Evolutionary conservation across 202 grass and related monocot genomes (phyloP).

Genomic region (Zizania palustris): DNA sequence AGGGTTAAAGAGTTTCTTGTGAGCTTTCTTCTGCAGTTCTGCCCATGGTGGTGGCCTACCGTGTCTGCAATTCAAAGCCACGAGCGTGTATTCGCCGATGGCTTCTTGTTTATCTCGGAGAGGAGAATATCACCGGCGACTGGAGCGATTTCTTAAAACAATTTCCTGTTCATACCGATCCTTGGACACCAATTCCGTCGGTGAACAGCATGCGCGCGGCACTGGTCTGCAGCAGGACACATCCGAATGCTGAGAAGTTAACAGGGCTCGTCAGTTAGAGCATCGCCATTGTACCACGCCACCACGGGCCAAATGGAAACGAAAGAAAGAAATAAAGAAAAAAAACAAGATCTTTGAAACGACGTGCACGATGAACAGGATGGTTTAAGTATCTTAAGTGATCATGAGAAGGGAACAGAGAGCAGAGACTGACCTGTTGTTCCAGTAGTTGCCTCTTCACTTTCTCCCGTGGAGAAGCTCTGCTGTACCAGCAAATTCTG

Average conservation of each 20-base stretch:
- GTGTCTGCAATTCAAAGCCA: conserved; percentile 13
- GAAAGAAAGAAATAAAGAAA: neutral
- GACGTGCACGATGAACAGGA: conserved; percentile 24
- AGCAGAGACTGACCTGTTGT: neutral
- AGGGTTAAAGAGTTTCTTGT: neutral
- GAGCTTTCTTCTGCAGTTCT: conserved; percentile 27
- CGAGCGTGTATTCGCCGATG: neutral
- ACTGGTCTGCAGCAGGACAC: conserved; percentile 10
- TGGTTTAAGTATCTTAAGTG: conserved; percentile 35
- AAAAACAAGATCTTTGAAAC: neutral
- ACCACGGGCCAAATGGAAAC: conserved; percentile 16
- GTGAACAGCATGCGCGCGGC: neutral
- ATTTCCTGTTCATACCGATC: too few species aligned
- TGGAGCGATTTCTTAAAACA: too few species aligned
- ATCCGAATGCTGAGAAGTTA: neutral
- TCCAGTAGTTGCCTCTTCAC: conserved; percentile 52
- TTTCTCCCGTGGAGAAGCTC: conserved; percentile 36
- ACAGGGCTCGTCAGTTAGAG: conserved; percentile 40
- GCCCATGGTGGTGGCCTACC: conserved; percentile 2
- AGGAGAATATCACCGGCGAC: neutral
- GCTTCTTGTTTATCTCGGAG: neutral
- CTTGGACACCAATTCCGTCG: conserved; percentile 17
- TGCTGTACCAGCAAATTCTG: conserved; percentile 27
- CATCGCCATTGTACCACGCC: conserved; percentile 38
- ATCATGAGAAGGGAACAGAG: conserved; percentile 25